A percentile compares a stretch with the other conserved stretches of the same genome.
phyloP scores from a whole-genome alignment of 495 filamentous ascomycete genomes.

The Sabuloglossum arenarium region DNA sequence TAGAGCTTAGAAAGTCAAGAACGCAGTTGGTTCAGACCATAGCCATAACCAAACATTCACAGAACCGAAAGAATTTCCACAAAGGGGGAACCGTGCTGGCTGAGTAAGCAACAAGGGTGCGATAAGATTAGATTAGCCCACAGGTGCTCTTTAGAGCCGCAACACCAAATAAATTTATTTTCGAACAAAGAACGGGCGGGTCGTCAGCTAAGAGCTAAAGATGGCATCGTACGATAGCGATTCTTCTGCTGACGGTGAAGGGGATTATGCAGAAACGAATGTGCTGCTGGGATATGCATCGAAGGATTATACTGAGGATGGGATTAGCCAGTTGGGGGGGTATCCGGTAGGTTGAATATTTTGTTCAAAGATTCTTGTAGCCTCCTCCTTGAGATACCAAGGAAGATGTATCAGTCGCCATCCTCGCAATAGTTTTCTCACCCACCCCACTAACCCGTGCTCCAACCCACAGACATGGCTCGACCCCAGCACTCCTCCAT shows the following conservation, averaged over 20 bases:
- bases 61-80: too few relatives aligned
- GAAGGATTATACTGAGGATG: conserved; percentile 59
- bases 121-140: background rate
- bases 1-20: background rate
- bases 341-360: conserved; percentile 40
- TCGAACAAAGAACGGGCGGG: background rate
- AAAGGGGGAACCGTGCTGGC: too few relatives aligned
- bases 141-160: background rate
- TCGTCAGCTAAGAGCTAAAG: background rate
- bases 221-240: conserved; percentile 84
- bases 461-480: conserved; percentile 57
- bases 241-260: conserved; percentile 46
- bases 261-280: conserved; percentile 60
- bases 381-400: too few relatives aligned
- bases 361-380: too few relatives aligned
- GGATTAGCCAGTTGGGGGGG: conserved; percentile 77
- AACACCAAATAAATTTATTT: background rate
- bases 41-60: too few relatives aligned
- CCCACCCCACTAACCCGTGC: background rate
- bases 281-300: conserved; percentile 85
- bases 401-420: too few relatives aligned
- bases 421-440: too few relatives aligned
- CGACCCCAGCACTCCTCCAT: conserved; percentile 43
- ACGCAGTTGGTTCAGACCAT: too few relatives aligned
- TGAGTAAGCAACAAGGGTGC: too few relatives aligned